These are phyloP conservation scores for Leavenworthia alabamica DNA, from an alignment of 345 rosid genomes.

Conservation along the genomic window DNA sequence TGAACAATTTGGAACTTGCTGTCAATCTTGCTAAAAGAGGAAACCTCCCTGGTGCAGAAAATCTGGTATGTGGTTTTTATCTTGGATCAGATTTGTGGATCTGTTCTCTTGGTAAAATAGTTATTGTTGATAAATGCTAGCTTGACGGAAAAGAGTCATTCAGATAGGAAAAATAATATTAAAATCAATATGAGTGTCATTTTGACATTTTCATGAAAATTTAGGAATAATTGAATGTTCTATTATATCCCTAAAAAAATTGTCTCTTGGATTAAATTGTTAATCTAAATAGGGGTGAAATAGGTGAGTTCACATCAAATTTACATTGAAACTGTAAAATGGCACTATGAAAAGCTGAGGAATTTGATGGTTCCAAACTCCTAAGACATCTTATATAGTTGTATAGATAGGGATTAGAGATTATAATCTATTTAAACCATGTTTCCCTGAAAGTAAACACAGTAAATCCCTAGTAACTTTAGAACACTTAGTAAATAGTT, in stretches of 20 bases:
- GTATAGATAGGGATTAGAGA: constrained; percentile 4
- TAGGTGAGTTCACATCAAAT: neutral
- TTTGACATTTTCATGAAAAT: neutral
- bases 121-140: neutral
- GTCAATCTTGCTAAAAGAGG: constrained; percentile 99
- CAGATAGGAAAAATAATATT: neutral
- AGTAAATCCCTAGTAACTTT: neutral
- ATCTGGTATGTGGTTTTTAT: constrained; percentile 55
- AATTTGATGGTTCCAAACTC: neutral
- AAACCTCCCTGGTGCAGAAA: constrained; percentile 99
- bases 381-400: neutral
- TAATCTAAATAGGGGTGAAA: neutral
- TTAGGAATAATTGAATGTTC: neutral
- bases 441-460: neutral
- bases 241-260: neutral
- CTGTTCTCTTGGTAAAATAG: constrained; percentile 4
- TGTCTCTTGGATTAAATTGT: neutral
- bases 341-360: neutral
- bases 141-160: neutral
- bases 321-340: neutral
- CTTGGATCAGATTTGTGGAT: constrained; percentile 14
- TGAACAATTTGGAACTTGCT: constrained; percentile 97
- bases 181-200: neutral
- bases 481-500: neutral
- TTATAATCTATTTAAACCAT: constrained; percentile 1